Base-by-base conservation (phyloP, 23 red algal genomes). In the Chondrus crispus region DNA sequence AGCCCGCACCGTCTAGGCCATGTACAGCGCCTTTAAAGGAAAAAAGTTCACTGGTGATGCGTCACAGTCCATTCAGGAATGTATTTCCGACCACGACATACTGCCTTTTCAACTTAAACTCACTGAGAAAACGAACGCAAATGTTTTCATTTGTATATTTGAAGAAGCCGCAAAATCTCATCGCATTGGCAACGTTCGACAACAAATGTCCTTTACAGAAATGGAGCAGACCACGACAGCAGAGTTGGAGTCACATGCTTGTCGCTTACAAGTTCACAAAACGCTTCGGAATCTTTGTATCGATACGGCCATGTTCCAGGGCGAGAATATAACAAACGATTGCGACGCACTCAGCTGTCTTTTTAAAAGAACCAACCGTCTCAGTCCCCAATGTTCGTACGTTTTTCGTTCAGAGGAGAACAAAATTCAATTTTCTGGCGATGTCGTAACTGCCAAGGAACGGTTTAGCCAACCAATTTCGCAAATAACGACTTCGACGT, bases 391-490 rank as follows among this genome's bases (percentile, higher is more conserved):
- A 52, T 91, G 53, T 64, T 51, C 87, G 10, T 19, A 62, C 2
- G 22, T 45, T 49, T 64, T 71, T 36, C 50, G 30, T 26, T 62
- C 48, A 2, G 74, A 82, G 16, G 14, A 10, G 2, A 49, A 71
- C 51, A 91, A 81, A 7, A 91, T 81, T 46, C 55, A 44, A 30
- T 91, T 39, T 41, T 74, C 81, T 72, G 29, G 87, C 12, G 46
- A 62, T 30, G 55, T 55, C 42, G 52, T 91, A 13, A 62, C 41
- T 9, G 26, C 47, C 9, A 14, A 33, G 6, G 45, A 37, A 1
- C 57, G 78, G 78, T n/a, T 47, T 62, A 53, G 1, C 33, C 28
- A 35, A 32, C 48, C 46, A 29, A 39, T 83, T 19, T 26, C 28
- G 12, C 77, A 90, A 16, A 80, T 79, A 19, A 54, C 45, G 8